These are phyloP conservation scores for Boletus fagicola DNA, from an alignment of 768 basidiomycete genomes.

Conservation along the genomic window DNA sequence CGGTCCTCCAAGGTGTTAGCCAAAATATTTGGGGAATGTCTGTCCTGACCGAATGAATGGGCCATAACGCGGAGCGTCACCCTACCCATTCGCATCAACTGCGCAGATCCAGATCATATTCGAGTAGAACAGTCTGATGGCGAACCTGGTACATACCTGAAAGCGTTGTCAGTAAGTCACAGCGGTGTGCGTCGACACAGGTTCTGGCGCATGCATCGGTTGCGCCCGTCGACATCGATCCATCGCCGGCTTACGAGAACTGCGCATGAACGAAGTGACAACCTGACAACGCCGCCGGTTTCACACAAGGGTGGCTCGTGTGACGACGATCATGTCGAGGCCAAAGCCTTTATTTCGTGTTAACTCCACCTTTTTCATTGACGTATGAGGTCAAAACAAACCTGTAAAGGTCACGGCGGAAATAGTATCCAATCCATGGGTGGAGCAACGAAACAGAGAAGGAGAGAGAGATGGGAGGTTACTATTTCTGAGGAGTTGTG, in stretches of 20 bases:
- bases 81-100: not conserved
- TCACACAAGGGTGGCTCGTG: no score
- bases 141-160: not conserved
- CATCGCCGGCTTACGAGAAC: not conserved
- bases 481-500: not conserved
- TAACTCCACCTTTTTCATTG: no score
- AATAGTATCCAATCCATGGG: not conserved
- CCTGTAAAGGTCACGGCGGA: not conserved
- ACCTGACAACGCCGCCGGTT: not conserved
- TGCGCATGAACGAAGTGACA: not conserved
- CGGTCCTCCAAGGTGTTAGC: not conserved
- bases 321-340: not conserved
- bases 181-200: not conserved
- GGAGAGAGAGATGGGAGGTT: not conserved
- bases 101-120: not conserved
- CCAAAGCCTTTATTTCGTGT: not conserved
- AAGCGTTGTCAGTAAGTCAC: not conserved
- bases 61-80: not conserved
- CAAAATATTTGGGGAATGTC: not conserved
- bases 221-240: not conserved
- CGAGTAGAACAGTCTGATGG: not conserved
- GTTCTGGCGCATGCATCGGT: not conserved
- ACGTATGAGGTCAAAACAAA: no score
- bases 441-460: not conserved
- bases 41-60: not conserved